A percentile compares a stretch with the other conserved stretches of the same genome.
These are phyloP conservation scores for Zasmidium cellare DNA, from an alignment of 2,329 filamentous ascomycete genomes.

Conservation along the genomic window DNA sequence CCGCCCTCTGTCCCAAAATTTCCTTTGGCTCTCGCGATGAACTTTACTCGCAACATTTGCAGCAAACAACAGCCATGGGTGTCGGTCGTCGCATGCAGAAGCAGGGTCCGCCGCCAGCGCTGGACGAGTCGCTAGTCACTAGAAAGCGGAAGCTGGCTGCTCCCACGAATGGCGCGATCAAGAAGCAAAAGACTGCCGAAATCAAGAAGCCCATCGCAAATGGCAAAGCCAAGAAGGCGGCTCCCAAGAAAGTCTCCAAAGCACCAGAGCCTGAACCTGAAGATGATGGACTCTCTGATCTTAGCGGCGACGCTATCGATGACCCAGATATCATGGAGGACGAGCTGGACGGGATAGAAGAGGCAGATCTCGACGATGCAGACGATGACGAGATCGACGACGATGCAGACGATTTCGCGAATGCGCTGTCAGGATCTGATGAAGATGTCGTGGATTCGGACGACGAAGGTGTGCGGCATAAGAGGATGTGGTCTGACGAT, in stretches of 20 bases:
- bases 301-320: slow-evolving; percentile 33
- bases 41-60: background rate
- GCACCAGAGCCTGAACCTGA: slow-evolving; percentile 34
- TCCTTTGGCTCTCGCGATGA: background rate
- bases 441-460: slow-evolving; percentile 65
- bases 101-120: slow-evolving; percentile 79
- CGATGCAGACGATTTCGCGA: slow-evolving; percentile 35
- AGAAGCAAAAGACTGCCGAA: slow-evolving; percentile 65
- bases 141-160: slow-evolving; percentile 82
- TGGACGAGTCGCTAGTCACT: slow-evolving; percentile 73
- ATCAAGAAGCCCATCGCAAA: slow-evolving; percentile 43
- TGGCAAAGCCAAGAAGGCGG: slow-evolving; percentile 25
- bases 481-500: slow-evolving; percentile 89
- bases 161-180: slow-evolving; percentile 55
- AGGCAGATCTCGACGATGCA: slow-evolving; percentile 26
- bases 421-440: slow-evolving; percentile 41
- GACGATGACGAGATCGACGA: slow-evolving; percentile 35
- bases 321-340: slow-evolving; percentile 46
- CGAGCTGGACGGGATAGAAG: slow-evolving; percentile 46
- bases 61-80: slow-evolving; percentile 16
- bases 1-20: background rate
- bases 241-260: slow-evolving; percentile 28
- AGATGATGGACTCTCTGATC: slow-evolving; percentile 16
- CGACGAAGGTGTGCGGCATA: slow-evolving; percentile 45
- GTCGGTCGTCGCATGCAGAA: slow-evolving; percentile 56